A percentile compares a stretch with the other conserved stretches of the same genome.
phyloP scores from a whole-genome alignment of 169 alveolate genomes.

The Eimeria maxima region DNA sequence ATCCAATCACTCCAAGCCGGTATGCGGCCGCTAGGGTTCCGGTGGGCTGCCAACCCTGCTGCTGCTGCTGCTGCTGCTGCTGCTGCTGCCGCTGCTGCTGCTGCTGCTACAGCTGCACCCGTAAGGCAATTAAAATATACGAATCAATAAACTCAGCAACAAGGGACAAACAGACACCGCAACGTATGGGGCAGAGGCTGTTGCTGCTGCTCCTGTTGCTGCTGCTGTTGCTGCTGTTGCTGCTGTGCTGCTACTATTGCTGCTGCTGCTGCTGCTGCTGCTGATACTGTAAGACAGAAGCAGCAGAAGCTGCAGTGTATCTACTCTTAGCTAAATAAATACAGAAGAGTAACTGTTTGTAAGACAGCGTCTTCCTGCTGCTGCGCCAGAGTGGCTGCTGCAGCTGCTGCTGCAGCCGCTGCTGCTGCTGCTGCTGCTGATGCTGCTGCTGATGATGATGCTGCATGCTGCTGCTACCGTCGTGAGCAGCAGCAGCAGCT shows the following conservation, averaged over 20 bases:
- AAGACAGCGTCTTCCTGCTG: not conserved
- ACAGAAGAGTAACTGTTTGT: not conserved
- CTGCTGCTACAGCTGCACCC: conserved; percentile 18
- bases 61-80: no score
- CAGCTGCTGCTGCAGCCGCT: no score
- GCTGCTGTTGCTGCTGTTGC: no score
- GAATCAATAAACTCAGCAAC: not conserved
- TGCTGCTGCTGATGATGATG: no score
- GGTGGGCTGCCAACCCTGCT: no score
- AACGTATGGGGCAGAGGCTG: no score
- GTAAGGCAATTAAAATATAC: not conserved
- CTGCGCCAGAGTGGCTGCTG: conserved; percentile 1
- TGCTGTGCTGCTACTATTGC: not conserved
- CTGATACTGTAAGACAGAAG: not conserved
- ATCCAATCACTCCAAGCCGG: no score
- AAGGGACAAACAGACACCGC: not conserved
- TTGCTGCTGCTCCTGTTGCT: no score
- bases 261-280: conserved; percentile 17
- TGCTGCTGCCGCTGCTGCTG: not conserved
- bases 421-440: no score
- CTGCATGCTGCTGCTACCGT: no score
- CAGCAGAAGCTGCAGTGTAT: not conserved
- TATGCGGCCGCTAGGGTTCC: no score
- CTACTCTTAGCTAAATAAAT: not conserved
- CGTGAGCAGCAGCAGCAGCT: conserved; percentile 4